phyloP scores from a whole-genome alignment of 176 grass and related monocot genomes.

The Puccinellia tenuiflora region DNA sequence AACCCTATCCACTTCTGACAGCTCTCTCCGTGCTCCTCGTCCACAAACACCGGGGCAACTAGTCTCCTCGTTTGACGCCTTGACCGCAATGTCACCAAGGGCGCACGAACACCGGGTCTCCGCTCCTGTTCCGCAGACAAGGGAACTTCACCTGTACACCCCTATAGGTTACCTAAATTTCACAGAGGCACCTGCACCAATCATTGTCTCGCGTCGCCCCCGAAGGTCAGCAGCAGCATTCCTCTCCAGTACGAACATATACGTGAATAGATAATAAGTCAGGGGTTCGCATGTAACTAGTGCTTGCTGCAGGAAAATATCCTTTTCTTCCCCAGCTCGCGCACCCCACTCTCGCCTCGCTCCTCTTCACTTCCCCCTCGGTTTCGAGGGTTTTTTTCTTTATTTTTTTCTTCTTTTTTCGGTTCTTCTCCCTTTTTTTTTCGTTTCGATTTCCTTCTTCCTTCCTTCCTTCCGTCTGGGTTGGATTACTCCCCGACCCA shows the following conservation, averaged over 20 bases:
- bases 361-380: conserved; percentile 12
- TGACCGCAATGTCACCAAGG: not conserved
- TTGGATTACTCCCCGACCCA: conserved; percentile 11
- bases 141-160: not conserved
- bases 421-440: conserved; percentile 17
- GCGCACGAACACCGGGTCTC: not conserved
- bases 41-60: not conserved
- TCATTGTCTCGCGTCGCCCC: not conserved
- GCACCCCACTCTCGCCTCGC: not conserved
- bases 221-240: not conserved
- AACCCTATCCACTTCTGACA: conserved; percentile 1
- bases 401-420: not conserved
- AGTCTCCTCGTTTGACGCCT: no score
- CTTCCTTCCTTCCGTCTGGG: not conserved
- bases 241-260: fast-evolving
- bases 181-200: not conserved
- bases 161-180: fast-evolving
- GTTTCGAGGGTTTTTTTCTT: conserved; percentile 35
- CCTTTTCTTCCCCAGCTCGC: not conserved
- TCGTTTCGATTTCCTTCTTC: conserved; percentile 1
- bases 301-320: conserved; percentile 20
- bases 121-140: not conserved
- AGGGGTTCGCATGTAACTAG: not conserved
- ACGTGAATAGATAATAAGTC: fast-evolving
- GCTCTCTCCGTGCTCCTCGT: not conserved